Base-by-base conservation (phyloP, 805 yeast genomes). In the Kodamaea jinghongensis region DNA sequence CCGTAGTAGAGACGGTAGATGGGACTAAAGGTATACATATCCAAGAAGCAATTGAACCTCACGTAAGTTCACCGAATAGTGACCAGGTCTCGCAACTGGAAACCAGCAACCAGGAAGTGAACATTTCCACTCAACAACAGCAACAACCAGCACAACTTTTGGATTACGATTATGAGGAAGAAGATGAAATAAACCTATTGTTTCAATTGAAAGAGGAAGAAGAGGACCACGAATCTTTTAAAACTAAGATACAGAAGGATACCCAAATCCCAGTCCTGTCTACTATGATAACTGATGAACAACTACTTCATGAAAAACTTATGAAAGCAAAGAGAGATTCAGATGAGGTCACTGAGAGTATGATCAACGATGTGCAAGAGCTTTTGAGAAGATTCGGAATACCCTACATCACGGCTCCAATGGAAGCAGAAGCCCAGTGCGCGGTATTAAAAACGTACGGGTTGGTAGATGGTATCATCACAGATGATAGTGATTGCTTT, bases 361-460 rank as follows among this genome's bases (percentile, higher is more conserved):
- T 93, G 97, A 76, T 91, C 16, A 70, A 72, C 28, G 98, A 93
- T 55, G 93, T 95, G 13, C 96, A 93, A 61, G 96, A 89, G 46
- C 67, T 93, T 30, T 67, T 93, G 6, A 76, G 84, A 20, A 63
- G 91, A 39, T 93, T 93, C 69, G 99, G 99, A 1, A 85, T 93
- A 4, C 99, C 99, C 0, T 93, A 79, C 49, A 75, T 93, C 7
- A 86, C 96, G 0, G 97, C 99, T 0, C 99, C 99, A 1, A 88
- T 88, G 90, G 99, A 93, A 62, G 99, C 99, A 1, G 99, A 93
- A 64, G 98, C 99, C 0, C 99, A 93, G 55, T 93, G 99, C 64
- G 96, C 96, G 0, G 86, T 83, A 48, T 63, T 93, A 5, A 60
- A 79, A 28, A 55, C 61, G n/a, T 59, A 89, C 15, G 78, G 75